These are phyloP conservation scores for Pseudogymnoascus sp. DNA, from an alignment of 2,329 filamentous ascomycete genomes.

Conservation along the genomic window DNA sequence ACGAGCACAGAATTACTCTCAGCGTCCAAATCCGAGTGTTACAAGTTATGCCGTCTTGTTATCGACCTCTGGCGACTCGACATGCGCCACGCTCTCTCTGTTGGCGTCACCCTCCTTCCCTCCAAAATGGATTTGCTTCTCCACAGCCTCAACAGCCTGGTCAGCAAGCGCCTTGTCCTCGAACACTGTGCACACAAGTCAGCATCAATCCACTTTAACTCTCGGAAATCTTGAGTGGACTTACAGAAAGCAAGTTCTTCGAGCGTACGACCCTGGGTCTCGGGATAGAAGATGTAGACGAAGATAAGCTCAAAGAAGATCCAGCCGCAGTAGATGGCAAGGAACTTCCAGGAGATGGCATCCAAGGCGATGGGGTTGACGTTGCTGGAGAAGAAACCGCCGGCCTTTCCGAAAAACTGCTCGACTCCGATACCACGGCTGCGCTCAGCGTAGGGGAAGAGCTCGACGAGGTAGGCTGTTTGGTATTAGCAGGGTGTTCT, in stretches of 20 bases:
- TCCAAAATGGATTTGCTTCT: constrained; percentile 24
- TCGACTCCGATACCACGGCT: constrained; percentile 28
- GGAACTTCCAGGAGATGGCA: constrained; percentile 35
- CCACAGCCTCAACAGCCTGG: constrained; percentile 23
- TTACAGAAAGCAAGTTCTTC: constrained; percentile 14
- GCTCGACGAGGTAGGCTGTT: constrained; percentile 29
- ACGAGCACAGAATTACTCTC: constrained; percentile 60
- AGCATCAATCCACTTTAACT: constrained; percentile 9
- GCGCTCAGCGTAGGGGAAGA: constrained; percentile 28
- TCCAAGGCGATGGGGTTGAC: constrained; percentile 38
- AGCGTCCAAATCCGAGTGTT: too few relatives aligned
- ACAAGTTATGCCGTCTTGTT: too few relatives aligned
- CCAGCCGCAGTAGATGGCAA: constrained; percentile 36
- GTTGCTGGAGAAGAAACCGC: constrained; percentile 35
- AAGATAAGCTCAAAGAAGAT: constrained; percentile 34
- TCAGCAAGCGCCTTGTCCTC: constrained; percentile 23
- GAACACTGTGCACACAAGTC: constrained; percentile 22
- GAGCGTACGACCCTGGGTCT: constrained; percentile 12
- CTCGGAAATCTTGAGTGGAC: neutral
- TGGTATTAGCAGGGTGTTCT: neutral
- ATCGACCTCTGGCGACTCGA: neutral
- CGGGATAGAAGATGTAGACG: constrained; percentile 31
- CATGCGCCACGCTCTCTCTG: neutral
- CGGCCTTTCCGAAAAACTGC: constrained; percentile 28
- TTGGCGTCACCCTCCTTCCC: neutral